Conservation (phyloP, 495 filamentous ascomycete genomes). For the Aspergillus sclerotiicarbonarius region DNA sequence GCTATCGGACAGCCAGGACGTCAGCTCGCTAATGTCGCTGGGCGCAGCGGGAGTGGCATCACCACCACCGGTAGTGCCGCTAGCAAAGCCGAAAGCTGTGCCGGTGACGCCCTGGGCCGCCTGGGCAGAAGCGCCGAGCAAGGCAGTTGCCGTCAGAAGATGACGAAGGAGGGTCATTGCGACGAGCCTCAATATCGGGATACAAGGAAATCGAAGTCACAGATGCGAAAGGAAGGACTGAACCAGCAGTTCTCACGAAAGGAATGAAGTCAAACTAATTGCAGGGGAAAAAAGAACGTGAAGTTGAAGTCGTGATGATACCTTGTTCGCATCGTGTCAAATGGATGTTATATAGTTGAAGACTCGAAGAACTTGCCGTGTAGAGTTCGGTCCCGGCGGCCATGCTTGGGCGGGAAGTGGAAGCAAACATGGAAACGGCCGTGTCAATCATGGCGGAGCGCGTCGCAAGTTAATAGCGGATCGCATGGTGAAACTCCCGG, state of each 20-base stretch:
- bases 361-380: background rate
- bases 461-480: slow-evolving; percentile 9
- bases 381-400: background rate
- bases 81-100: slow-evolving; percentile 46
- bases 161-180: slow-evolving; percentile 24
- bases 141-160: slow-evolving; percentile 20
- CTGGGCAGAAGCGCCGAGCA: slow-evolving; percentile 21
- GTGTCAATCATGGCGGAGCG: slow-evolving; percentile 1
- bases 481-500: slow-evolving; percentile 11
- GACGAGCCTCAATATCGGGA: no score
- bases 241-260: slow-evolving; percentile 20
- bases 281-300: background rate
- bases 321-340: background rate
- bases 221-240: slow-evolving; percentile 9
- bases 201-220: background rate
- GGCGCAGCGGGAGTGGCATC: slow-evolving; percentile 43
- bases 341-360: background rate
- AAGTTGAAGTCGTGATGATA: background rate
- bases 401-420: background rate
- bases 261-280: slow-evolving; percentile 9
- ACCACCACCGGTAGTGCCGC: slow-evolving; percentile 50
- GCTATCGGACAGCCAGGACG: slow-evolving; percentile 34
- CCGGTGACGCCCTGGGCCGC: slow-evolving; percentile 34
- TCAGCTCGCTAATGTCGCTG: slow-evolving; percentile 36
- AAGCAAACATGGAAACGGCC: background rate